phyloP scores from a whole-genome alignment of 495 filamentous ascomycete species.

The Bathelium albidoporum region DNA sequence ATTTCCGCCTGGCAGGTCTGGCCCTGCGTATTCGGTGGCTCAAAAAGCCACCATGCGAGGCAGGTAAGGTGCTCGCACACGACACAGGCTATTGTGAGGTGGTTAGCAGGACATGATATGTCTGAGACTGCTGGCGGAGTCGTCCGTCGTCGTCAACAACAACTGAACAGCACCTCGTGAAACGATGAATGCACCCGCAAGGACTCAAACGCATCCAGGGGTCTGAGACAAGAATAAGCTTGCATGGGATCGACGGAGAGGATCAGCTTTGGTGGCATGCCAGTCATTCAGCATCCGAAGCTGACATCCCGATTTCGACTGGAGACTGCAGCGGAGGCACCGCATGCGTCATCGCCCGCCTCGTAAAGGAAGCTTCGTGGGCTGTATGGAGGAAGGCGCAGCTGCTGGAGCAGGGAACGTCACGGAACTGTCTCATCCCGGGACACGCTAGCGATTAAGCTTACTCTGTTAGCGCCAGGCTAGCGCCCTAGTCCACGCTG shows the following conservation, averaged over 20 bases:
- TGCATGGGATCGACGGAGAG: background rate
- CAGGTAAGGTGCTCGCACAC: background rate
- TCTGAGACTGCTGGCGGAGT: too few relatives aligned
- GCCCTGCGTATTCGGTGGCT: background rate
- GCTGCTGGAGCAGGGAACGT: background rate
- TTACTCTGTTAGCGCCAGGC: background rate
- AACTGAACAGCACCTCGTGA: background rate
- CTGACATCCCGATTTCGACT: background rate
- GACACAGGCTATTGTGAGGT: too few relatives aligned
- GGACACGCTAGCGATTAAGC: background rate
- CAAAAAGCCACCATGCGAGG: background rate
- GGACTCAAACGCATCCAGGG: background rate
- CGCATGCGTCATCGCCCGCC: background rate
- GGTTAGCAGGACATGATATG: background rate
- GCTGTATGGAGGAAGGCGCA: background rate
- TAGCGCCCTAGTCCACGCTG: background rate
- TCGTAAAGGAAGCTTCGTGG: background rate
- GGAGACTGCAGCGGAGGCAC: background rate
- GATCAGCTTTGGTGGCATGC: background rate
- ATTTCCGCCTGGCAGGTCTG: background rate
- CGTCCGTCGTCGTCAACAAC: too few relatives aligned
- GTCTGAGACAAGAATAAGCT: slow-evolving; percentile 3
- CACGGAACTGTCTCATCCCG: slow-evolving; percentile 2
- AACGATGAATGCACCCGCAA: background rate
- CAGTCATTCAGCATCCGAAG: background rate